These are phyloP conservation scores for Phytophthora europaea DNA, from an alignment of 352 stramenopile genomes.

Conservation along the genomic window DNA sequence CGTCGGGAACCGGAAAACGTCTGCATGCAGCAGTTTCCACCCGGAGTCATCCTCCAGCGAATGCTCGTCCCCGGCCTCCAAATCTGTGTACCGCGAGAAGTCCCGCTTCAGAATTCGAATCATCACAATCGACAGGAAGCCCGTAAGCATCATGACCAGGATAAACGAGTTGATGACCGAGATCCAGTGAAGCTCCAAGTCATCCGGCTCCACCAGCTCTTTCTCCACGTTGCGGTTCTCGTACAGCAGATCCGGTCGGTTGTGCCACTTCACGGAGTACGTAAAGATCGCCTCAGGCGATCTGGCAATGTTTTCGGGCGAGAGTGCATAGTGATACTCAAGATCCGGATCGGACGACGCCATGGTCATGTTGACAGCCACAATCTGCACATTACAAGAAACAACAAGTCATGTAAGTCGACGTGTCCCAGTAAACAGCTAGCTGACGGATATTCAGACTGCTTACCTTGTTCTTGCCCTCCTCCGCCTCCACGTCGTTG, in stretches of 20 bases:
- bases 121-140: slow-evolving; percentile 97
- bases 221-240: slow-evolving; percentile 91
- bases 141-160: slow-evolving; percentile 97
- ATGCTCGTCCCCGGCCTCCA: slow-evolving; percentile 89
- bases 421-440: neutral
- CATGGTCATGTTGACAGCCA: slow-evolving; percentile 78
- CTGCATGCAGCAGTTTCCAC: slow-evolving; percentile 98
- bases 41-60: slow-evolving; percentile 95
- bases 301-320: slow-evolving; percentile 44
- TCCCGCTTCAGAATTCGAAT: slow-evolving; percentile 98
- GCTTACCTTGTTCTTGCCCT: slow-evolving; percentile 79
- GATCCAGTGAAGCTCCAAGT: slow-evolving; percentile 97
- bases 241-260: slow-evolving; percentile 86
- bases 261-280: slow-evolving; percentile 97
- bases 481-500: slow-evolving; percentile 90
- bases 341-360: slow-evolving; percentile 64
- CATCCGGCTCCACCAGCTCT: slow-evolving; percentile 55
- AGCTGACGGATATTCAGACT: neutral
- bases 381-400: slow-evolving; percentile 46
- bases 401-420: neutral
- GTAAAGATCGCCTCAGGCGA: slow-evolving; percentile 89
- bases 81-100: slow-evolving; percentile 97
- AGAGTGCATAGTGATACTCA: slow-evolving; percentile 71
- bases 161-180: slow-evolving; percentile 99
- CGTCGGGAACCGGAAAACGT: slow-evolving; percentile 97